Conservation (phyloP, 2,329 filamentous ascomycete genomes). For the Neocucurbitaria cava region DNA sequence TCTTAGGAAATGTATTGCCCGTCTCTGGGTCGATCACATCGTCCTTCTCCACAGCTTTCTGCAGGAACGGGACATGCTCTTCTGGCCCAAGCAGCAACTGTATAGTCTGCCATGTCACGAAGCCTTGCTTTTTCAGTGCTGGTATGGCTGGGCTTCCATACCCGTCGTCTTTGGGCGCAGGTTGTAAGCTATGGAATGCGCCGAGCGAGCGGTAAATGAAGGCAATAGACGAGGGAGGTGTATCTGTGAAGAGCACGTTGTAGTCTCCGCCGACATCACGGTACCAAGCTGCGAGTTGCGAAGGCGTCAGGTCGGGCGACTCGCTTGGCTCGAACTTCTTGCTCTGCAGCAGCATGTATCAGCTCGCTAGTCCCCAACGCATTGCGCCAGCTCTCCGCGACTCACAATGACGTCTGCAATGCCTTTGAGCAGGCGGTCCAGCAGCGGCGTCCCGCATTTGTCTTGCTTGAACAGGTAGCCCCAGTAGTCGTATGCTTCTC, state of each 20-base stretch:
- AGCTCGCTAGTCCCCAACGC: conserved; percentile 2
- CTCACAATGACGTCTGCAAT: conserved; percentile 57
- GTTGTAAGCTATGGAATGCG: conserved; percentile 86
- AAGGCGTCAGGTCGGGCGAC: conserved; percentile 56
- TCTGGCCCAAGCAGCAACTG: conserved; percentile 87
- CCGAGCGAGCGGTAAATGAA: conserved; percentile 93
- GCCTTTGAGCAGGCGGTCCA: conserved; percentile 55
- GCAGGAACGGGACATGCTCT: conserved; percentile 84
- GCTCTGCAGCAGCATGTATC: conserved; percentile 41
- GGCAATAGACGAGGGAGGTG: conserved; percentile 76
- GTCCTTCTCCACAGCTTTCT: conserved; percentile 80
- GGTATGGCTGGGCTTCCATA: conserved; percentile 81
- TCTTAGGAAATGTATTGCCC: conserved; percentile 63
- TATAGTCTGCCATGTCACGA: conserved; percentile 92
- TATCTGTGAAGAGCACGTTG: conserved; percentile 75
- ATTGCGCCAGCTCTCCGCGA: conserved; percentile 3
- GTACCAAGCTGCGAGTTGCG: conserved; percentile 59
- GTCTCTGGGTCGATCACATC: conserved; percentile 75
- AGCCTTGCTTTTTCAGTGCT: conserved; percentile 81
- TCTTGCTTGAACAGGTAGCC: conserved; percentile 59
- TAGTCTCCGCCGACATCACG: conserved; percentile 55
- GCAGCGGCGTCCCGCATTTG: conserved; percentile 57
- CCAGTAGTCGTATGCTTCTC: conserved; percentile 59
- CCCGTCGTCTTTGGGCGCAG: conserved; percentile 67
- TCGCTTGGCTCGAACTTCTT: conserved; percentile 53